Evolutionary conservation across 495 filamentous ascomycete genomes (phyloP).

Genomic region (Trichoderma orchidacearum): DNA sequence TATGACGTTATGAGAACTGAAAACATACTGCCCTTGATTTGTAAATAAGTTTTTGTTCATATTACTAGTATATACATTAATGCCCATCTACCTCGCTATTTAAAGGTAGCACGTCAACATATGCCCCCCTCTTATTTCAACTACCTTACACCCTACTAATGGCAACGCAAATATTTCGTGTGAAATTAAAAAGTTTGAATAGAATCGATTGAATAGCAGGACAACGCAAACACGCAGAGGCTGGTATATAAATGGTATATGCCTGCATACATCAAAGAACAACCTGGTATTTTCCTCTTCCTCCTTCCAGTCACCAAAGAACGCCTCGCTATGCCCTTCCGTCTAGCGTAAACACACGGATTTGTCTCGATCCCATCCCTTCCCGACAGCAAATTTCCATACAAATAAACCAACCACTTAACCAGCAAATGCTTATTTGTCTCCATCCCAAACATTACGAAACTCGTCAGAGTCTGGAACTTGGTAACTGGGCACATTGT

Average conservation of each 20-base stretch:
- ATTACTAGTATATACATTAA: too few species aligned
- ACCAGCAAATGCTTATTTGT: conserved; percentile 1
- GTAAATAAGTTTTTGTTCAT: too few species aligned
- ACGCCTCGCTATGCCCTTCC: not conserved
- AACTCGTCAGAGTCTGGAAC: conserved; percentile 17
- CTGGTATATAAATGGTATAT: not conserved
- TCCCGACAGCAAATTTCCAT: not conserved
- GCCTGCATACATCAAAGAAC: not conserved
- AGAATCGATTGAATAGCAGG: not conserved
- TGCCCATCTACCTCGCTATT: too few species aligned
- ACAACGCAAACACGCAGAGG: too few species aligned
- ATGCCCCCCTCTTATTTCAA: too few species aligned
- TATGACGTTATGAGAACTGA: too few species aligned
- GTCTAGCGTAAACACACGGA: not conserved
- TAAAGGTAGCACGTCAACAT: too few species aligned
- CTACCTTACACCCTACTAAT: too few species aligned
- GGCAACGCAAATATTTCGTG: too few species aligned
- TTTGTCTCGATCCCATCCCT: not conserved
- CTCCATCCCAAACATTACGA: conserved; percentile 21
- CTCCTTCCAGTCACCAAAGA: not conserved
- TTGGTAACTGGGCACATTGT: not conserved
- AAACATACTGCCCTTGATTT: too few species aligned
- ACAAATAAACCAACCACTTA: not conserved
- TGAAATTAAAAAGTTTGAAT: too few species aligned
- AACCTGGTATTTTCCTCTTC: not conserved